Base-by-base conservation (phyloP, 768 basidiomycete genomes). In the Lactifluus piperatus region DNA sequence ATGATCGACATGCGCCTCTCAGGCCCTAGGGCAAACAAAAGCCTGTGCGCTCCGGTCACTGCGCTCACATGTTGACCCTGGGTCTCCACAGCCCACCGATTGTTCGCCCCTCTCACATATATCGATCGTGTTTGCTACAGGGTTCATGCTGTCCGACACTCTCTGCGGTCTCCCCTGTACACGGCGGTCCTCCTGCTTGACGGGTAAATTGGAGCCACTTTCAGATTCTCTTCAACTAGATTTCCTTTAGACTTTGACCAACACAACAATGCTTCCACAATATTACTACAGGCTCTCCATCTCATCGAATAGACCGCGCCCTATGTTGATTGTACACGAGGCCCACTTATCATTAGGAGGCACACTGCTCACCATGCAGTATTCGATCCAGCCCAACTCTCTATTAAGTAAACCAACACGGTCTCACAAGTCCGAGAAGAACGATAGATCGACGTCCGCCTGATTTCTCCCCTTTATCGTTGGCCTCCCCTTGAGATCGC, bases 351-450 rank as follows among this genome's bases (percentile, higher is more conserved):
- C n/a, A n/a, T 41, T 41, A 18, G 30, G 30, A 32, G 30, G 30
- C 41, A 39, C 41, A n/a, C 41, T 10, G 20, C n/a, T 18, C 4
- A 39, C 16, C 37, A 18, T 18, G 16, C 16, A 39, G n/a, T 39
- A 39, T 39, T 43, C 41, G 41, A 43, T 43, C 41, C 36, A 14
- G 5, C 39, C n/a, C 4, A 18, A 0, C 18, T 39, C 7, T 7
- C 30, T 43, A 13, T 20, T 10, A 39, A 5, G 18, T 5, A 5
- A 6, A 39, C 44, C 20, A 16, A 22, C 32, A 18, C 50, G 20
- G 43, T 44, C 32, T 64, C 70, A 88, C 60, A 91, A 71, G 46
- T 77, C 85, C 46, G 81, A 78, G 66, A 90, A 91, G 71, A 90
- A 91, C 20, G 80, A 75, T 10, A 75, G 75, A 30, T 84, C 80